These are phyloP conservation scores for Pouteria campechiana DNA, from an alignment of 179 eudicot genomes.

Conservation along the genomic window DNA sequence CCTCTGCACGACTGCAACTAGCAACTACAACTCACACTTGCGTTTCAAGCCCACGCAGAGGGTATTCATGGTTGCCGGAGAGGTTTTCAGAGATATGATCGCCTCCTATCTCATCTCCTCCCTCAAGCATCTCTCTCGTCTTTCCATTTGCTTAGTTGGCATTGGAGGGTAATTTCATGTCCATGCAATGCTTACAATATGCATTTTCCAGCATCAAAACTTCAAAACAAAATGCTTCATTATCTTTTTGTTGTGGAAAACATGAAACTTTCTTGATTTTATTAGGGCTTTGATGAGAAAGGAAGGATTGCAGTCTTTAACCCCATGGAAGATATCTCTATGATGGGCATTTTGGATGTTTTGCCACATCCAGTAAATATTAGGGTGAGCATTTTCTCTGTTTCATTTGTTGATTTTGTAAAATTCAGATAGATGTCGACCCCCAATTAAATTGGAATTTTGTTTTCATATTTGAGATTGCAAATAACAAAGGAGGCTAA, in stretches of 20 bases:
- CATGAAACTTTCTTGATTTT: no score
- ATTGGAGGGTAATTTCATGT: constrained; percentile 96
- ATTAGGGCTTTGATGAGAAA: constrained; percentile 51
- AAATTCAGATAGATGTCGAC: background rate
- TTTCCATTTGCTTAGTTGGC: constrained; percentile 71
- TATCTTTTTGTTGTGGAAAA: no score
- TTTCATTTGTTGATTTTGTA: background rate
- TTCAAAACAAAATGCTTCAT: no score
- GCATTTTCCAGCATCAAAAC: no score
- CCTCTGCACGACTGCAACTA: no score
- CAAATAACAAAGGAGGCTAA: constrained; percentile 46
- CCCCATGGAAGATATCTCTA: constrained; percentile 85
- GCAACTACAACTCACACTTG: no score
- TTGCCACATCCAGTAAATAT: constrained; percentile 68
- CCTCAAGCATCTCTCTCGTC: constrained; percentile 56
- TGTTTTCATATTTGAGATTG: constrained; percentile 8
- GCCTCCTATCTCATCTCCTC: constrained; percentile 83
- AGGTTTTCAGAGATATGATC: constrained; percentile 84
- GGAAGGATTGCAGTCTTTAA: constrained; percentile 58
- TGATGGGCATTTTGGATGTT: constrained; percentile 94
- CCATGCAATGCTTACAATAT: background rate
- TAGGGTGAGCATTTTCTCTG: constrained; percentile 40
- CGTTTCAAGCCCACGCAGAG: no score
- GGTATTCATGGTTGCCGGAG: constrained; percentile 86
- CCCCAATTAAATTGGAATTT: background rate